Evolutionary conservation across 1,284 basidiomycete species (phyloP), one percentile per base, ranked within the genome.

Genomic region (Sutorius eximius): DNA sequence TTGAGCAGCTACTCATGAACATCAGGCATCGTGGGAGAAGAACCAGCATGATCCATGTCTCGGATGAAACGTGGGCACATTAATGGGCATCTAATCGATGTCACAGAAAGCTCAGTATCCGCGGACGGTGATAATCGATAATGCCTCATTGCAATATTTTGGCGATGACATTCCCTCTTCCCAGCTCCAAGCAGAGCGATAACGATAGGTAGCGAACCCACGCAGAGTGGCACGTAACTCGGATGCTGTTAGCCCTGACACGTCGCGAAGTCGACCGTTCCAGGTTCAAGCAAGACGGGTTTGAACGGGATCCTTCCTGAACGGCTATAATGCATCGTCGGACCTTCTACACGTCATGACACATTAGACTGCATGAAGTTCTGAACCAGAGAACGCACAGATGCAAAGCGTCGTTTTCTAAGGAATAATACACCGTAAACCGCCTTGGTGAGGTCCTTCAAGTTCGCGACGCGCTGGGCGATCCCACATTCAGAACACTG

Each of bases 151-250:
- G 46, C 60, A 91, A 89, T 12, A 63, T 57, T 15, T 72, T 70
- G n/a, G 64, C 56, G 5, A 87, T 57, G 3, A 72, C 75, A 60
- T 86, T 32, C 83, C 79, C 94, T 95, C 98, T 22, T 91, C 82
- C 96, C 96, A 98, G 40, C 81, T 86, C 90, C 95, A 66, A 20
- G 50, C 24, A 1, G 50, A 51, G 20, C 38, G 55, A 52, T 33
- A n/a, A n/a, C n/a, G 11, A 12, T 68, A 18, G 49, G 34, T 13
- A 52, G 48, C n/a, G 5, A 27, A 27, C 37, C 34, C 27, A 33
- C 51, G 41, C 51, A 36, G 16, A 16, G 13, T 3, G 22, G 18
- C 91, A 58, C 75, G 76, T 46, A 95, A 75, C 66, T 95, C 91
- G 1, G 75, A 72, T 65, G 89, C 86, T n/a, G 9, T 77, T 73